Evolutionary conservation across 345 rosid genomes (phyloP).

Genomic region (Gossypioides kirkii): DNA sequence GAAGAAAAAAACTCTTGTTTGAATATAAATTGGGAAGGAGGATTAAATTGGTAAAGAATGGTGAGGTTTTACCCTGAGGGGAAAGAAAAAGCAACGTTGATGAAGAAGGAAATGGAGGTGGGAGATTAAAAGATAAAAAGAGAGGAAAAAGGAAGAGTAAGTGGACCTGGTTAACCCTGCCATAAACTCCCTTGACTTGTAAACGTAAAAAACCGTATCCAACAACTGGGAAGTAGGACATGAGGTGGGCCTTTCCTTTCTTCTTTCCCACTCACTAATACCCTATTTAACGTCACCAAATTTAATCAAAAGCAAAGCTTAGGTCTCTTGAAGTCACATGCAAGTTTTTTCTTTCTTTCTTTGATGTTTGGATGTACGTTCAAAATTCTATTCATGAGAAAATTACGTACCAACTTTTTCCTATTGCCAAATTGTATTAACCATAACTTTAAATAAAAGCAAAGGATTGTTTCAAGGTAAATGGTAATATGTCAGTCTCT

Average conservation of each 20-base stretch:
- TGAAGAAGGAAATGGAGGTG: background rate
- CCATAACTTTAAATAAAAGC: conserved; percentile 1
- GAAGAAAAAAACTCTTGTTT: too few species aligned
- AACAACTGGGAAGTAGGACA: background rate
- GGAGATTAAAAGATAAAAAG: background rate
- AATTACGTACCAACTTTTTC: background rate
- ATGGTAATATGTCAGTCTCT: conserved; percentile 11
- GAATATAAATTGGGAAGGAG: too few species aligned
- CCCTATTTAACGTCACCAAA: background rate
- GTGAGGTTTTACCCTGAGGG: background rate
- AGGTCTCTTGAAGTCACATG: background rate
- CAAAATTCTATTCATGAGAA: background rate
- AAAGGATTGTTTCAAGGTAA: background rate
- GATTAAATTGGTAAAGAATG: too few species aligned
- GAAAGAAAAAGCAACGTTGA: background rate
- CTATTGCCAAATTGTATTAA: background rate
- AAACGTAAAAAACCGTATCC: background rate
- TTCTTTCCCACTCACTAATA: background rate
- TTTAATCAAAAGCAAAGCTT: background rate
- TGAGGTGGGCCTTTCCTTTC: background rate
- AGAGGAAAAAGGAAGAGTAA: background rate
- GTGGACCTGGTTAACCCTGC: background rate
- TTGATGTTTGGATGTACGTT: background rate
- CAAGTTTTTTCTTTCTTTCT: background rate
- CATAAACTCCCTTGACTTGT: background rate